A percentile compares a stretch with the other conserved stretches of the same genome.
Conservation (phyloP, 2,329 filamentous ascomycete genomes). For the Aspergillus cejpii region DNA sequence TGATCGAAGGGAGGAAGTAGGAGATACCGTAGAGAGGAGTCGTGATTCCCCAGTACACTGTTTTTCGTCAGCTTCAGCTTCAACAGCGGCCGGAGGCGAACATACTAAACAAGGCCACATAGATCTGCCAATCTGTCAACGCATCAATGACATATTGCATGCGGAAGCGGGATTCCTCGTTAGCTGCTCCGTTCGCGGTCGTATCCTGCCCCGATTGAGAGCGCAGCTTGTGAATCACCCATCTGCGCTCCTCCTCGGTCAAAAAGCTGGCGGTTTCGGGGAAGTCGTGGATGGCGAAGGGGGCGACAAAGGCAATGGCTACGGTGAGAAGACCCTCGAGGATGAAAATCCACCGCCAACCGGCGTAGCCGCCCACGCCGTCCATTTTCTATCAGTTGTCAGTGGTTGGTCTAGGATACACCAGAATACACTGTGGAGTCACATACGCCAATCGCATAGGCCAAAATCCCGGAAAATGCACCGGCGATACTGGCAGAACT, state of each 20-base stretch:
- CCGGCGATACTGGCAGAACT: constrained; percentile 46
- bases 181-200: constrained; percentile 20
- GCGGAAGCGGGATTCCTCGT: constrained; percentile 31
- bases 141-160: constrained; percentile 37
- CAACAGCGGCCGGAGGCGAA: background rate
- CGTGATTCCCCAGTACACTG: constrained; percentile 40
- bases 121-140: constrained; percentile 40
- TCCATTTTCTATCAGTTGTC: constrained; percentile 46
- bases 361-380: constrained; percentile 42
- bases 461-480: constrained; percentile 48
- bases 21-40: constrained; percentile 40
- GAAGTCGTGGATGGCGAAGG: constrained; percentile 43
- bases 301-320: constrained; percentile 38
- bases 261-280: constrained; percentile 42
- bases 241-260: constrained; percentile 35
- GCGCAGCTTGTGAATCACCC: constrained; percentile 35
- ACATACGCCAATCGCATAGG: constrained; percentile 44
- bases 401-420: no score
- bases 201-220: constrained; percentile 27
- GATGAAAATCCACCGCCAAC: constrained; percentile 49
- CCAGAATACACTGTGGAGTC: constrained; percentile 10
- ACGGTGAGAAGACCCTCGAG: constrained; percentile 45
- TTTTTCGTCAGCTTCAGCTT: constrained; percentile 3
- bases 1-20: constrained; percentile 38
- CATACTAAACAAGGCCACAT: constrained; percentile 35